Base-by-base conservation (phyloP, 202 grass and related monocot species). In the Schoenoplectus triqueter region DNA sequence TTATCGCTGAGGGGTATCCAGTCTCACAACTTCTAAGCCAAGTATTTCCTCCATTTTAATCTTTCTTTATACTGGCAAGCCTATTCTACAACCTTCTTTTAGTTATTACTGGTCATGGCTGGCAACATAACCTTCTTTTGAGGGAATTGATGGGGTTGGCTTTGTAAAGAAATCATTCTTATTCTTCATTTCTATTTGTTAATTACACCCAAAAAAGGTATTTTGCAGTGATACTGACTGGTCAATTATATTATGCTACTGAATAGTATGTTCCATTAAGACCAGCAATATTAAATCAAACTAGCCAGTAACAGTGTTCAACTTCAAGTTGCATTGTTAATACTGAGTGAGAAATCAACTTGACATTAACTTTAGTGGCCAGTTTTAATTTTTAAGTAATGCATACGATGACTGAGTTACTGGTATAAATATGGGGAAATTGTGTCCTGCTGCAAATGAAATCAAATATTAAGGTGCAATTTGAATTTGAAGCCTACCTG, bases 1-100 rank as follows among this genome's bases (percentile, higher is more conserved):
- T 98, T 80, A 98, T 98, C 76, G 93, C 91, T 3, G 96, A 98
- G 81, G 96, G 96, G 76, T 98, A 95, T 90, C 91, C 96, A 47
- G 93, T 95, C 76, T 98, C 96, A 50, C 96, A 95, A 88, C 73
- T 95, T 85, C 88, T 98, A 42, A 90, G 74, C 62, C 96, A 98
- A 91, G 96, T 95, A 31, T 72, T 41, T 59, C 52, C 21, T 59
- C 21, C 59, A 10, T n/a, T 59, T 57, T 31, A 78, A 22, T 41
- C 51, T 78, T 14, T 57, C 4, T 56, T 54, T 19, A 40, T 76
- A 76, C 73, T 15, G 50, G 19, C 73, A 56, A 69, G 3, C 82
- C 2, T 83, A 47, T 40, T 87, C 52, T 8, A 4, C 9, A 57
- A 57, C 40, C 42, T 85, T 48, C 60, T 86, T 59, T 55, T 17